Conservation (phyloP, 2,329 filamentous ascomycete species). For the Stylonectria norvegica region DNA sequence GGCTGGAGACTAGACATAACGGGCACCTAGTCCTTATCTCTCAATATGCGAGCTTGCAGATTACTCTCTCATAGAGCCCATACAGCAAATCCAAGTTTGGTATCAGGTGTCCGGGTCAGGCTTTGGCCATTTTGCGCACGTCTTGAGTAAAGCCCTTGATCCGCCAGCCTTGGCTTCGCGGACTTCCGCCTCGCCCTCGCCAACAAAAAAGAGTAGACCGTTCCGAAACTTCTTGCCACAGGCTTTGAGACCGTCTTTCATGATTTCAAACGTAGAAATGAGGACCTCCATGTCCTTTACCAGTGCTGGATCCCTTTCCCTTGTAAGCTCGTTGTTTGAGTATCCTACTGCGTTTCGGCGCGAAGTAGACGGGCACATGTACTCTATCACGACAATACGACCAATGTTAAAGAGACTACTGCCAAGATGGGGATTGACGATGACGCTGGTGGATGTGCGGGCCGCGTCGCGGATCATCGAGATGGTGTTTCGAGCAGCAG, state of each 20-base stretch:
- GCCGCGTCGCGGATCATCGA: conserved; percentile 18
- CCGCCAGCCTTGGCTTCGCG: conserved; percentile 14
- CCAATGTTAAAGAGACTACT: conserved; percentile 16
- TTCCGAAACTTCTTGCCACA: conserved; percentile 21
- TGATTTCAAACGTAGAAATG: conserved; percentile 11
- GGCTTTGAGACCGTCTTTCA: conserved; percentile 12
- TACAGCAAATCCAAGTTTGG: no score
- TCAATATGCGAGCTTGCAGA: no score
- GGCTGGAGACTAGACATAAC: no score
- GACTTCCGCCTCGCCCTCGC: conserved; percentile 8
- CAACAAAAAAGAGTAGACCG: conserved; percentile 18
- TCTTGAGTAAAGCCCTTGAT: conserved; percentile 12
- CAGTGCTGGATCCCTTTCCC: conserved; percentile 10
- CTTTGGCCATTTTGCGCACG: conserved; percentile 18
- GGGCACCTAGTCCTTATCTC: no score
- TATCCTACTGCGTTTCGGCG: background rate
- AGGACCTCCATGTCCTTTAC: conserved; percentile 21
- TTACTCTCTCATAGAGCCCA: no score
- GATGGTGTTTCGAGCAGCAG: conserved; percentile 15
- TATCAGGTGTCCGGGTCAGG: no score
- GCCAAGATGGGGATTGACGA: conserved; percentile 18
- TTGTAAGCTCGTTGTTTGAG: background rate
- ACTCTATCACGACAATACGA: conserved; percentile 19
- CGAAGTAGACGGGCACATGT: conserved; percentile 10
- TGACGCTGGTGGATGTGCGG: conserved; percentile 9